phyloP scores from a whole-genome alignment of 2,329 filamentous ascomycete genomes.

The Fusarium longipes region DNA sequence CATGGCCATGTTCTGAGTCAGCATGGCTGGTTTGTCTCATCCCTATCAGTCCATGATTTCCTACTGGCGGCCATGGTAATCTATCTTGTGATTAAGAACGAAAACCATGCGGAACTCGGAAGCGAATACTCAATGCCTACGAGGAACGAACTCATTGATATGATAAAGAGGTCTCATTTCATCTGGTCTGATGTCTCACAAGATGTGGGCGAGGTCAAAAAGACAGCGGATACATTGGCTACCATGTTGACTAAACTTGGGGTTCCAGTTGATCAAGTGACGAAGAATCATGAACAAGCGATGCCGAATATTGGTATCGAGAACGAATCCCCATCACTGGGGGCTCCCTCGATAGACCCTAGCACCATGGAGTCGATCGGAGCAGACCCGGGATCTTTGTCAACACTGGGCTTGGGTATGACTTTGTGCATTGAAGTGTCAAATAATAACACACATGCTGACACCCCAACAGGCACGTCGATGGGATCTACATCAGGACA shows the following conservation, averaged over 20 bases:
- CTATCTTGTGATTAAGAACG: constrained; percentile 62
- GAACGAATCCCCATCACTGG: constrained; percentile 32
- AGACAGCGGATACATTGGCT: constrained; percentile 59
- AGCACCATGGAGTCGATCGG: constrained; percentile 38
- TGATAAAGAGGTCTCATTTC: constrained; percentile 56
- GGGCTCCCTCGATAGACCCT: constrained; percentile 34
- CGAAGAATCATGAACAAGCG: constrained; percentile 1
- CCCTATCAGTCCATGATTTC: constrained; percentile 69
- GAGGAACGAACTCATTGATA: constrained; percentile 54
- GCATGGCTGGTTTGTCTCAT: constrained; percentile 68
- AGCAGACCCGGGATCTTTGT: constrained; percentile 36
- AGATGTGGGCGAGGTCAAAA: constrained; percentile 55
- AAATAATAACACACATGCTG: constrained; percentile 26
- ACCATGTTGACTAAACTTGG: constrained; percentile 60
- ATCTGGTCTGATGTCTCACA: constrained; percentile 58
- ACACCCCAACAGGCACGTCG: constrained; percentile 30
- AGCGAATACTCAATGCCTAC: constrained; percentile 48
- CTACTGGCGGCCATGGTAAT: constrained; percentile 71
- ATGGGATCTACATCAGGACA: constrained; percentile 35
- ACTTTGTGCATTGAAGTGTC: not conserved
- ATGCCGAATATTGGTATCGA: constrained; percentile 9
- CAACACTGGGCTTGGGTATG: constrained; percentile 42
- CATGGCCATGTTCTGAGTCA: constrained; percentile 65
- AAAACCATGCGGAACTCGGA: constrained; percentile 53
- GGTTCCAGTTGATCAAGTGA: constrained; percentile 42